Base-by-base conservation (phyloP, 352 stramenopile genomes). In the Elongisporangium undulatum region DNA sequence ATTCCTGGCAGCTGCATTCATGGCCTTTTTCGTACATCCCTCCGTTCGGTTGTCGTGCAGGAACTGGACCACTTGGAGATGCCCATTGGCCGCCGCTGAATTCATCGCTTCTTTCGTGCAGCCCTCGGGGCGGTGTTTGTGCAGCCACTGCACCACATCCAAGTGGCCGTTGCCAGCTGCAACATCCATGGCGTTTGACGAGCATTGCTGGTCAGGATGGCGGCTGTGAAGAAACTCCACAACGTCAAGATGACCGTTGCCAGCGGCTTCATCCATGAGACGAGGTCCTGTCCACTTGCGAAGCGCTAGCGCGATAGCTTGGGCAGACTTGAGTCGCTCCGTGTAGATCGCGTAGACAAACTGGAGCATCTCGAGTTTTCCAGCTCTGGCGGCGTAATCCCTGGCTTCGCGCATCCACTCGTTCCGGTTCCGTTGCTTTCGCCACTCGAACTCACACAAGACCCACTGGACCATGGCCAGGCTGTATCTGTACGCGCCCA, bases 211-310 rank as follows among this genome's bases (percentile, higher is more conserved):
- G 12, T 76, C 79, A 59, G 88, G 79, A 3, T 54, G 63, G 4
- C 79, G 67, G 52, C 88, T 73, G 51, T 91, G 73, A 0, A 91
- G 68, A 61, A 72, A 91, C 54, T 82, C 55, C 23, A 91, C 60
- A 22, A 88, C 59, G 1, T 73, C 53, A 6, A 86, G 58, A 52
- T 80, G 77, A 0, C 82, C 82, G 26, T 69, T 65, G 55, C 83
- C 79, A 16, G 82, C 82, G 16, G 82, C 82, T 24, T 81, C 79
- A 70, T 91, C 82, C 82, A 91, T 89, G 7, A 82, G 8, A 15
- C 4, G 13, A 41, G 29, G 29, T 9, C 29, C 29, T 13, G 29
- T 9, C 29, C 29, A 15, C 13, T 41, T 41, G 29, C 29, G 29
- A 41, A 41, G 29, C 29, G 29, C 29, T 9, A 41, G 29, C 8